Base-by-base conservation (phyloP, 768 basidiomycete species). In the Serendipita indica region DNA sequence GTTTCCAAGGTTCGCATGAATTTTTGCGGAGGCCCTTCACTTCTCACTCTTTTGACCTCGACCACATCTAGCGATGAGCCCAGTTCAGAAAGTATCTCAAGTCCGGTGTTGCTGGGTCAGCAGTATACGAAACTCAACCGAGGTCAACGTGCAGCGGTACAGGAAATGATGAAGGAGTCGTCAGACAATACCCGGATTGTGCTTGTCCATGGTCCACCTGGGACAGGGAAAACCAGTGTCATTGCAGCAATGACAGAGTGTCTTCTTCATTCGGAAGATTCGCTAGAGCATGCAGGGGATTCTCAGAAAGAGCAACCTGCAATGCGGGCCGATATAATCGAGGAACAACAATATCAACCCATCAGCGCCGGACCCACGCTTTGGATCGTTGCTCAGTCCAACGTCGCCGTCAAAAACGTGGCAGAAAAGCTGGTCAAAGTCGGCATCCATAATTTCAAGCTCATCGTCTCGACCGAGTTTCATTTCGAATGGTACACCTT, bases 321-420 rank as follows among this genome's bases (percentile, higher is more conserved):
- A 54, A 25, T 54, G 49, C 49, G 49, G 20, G 16, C 30, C n/a
- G 49, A 54, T 27, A n/a, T n/a, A n/a, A 37, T 37, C 35, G 49
- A 16, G 22, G 49, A 32, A n/a, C 7, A 20, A 7, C 4, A 22
- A 12, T 16, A 27, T 10, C 7, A 54, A 54, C 1, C 2, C 1
- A 2, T 16, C n/a, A 13, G 20, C 6, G 41, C 7, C 4, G 49
- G 49, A 7, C 49, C 49, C 7, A 27, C 16, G 0, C 80, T 89
- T 12, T 91, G 86, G 84, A 77, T 91, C 3, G 72, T 88, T 65
- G 86, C 89, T 33, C 85, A 91, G 65, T 85, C 84, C 16, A 91
- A 91, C 72, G 80, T 90, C 52, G 89, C 86, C 46, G 89, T 90
- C 20, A 89, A 88, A 69, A 90, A 91, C 63, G 89, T 91, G 71